Conservation (phyloP, 2,329 filamentous ascomycete species). For the Trichoderma sp. region DNA sequence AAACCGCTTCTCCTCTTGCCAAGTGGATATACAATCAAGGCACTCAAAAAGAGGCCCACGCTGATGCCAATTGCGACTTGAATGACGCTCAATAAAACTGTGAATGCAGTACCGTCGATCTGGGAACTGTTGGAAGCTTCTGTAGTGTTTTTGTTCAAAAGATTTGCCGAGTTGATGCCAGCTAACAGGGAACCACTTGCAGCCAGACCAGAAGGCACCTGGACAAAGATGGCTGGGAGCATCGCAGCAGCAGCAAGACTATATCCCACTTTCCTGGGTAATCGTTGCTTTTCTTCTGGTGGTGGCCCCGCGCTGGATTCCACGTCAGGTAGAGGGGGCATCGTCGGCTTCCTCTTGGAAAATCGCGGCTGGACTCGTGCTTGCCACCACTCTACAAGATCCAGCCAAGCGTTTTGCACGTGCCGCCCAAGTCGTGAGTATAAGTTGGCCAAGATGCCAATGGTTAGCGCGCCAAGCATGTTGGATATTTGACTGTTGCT, state of each 20-base stretch:
- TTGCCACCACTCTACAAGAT: conserved; percentile 54
- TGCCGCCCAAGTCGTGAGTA: conserved; percentile 70
- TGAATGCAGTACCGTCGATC: conserved; percentile 52
- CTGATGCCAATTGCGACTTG: conserved; percentile 64
- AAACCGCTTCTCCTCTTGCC: conserved; percentile 60
- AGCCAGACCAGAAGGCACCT: conserved; percentile 64
- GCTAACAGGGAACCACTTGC: conserved; percentile 60
- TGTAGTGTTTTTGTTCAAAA: conserved; percentile 48
- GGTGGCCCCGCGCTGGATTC: conserved; percentile 36
- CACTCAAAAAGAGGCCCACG: conserved; percentile 61
- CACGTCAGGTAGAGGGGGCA: conserved; percentile 38
- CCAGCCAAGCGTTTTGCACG: conserved; percentile 56
- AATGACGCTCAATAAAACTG: conserved; percentile 59
- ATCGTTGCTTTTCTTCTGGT: conserved; percentile 32
- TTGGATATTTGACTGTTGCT: conserved; percentile 75
- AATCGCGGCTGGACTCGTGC: conserved; percentile 44
- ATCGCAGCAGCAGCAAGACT: conserved; percentile 82
- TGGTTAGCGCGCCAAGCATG: conserved; percentile 73
- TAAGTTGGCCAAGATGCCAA: conserved; percentile 76
- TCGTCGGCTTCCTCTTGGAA: conserved; percentile 33
- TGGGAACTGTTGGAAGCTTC: conserved; percentile 29
- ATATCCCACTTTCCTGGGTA: conserved; percentile 60
- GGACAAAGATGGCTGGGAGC: conserved; percentile 81
- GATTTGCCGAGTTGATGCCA: conserved; percentile 58
- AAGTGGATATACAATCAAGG: conserved; percentile 56